A percentile compares a stretch with the other conserved stretches of the same genome.
Conservation (phyloP, 345 rosid genomes). For the Eutrema japonicum region DNA sequence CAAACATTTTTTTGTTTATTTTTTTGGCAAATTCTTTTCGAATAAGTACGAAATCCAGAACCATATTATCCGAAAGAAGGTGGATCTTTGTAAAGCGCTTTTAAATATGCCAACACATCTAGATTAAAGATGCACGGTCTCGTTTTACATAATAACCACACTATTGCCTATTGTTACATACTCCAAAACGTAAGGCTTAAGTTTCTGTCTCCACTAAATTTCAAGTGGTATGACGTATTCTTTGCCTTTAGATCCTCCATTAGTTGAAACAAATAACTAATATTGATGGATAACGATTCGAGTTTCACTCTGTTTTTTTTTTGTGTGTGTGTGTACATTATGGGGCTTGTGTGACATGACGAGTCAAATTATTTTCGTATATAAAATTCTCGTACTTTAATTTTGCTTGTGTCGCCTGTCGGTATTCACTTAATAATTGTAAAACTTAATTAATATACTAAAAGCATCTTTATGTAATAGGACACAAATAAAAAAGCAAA, state of each 20-base stretch:
- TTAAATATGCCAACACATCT: slow-evolving; percentile 22
- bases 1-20: neutral
- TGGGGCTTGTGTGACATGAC: slow-evolving; percentile 43
- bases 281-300: slow-evolving; percentile 68
- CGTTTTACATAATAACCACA: slow-evolving; percentile 20
- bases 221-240: slow-evolving; percentile 57
- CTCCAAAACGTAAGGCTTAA: slow-evolving; percentile 49
- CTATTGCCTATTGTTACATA: slow-evolving; percentile 36
- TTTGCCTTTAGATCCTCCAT: slow-evolving; percentile 57
- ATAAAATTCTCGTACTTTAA: slow-evolving; percentile 21
- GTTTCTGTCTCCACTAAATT: slow-evolving; percentile 57
- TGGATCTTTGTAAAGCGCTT: slow-evolving; percentile 34
- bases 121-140: slow-evolving; percentile 13
- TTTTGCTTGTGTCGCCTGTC: slow-evolving; percentile 39
- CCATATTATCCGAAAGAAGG: slow-evolving; percentile 18
- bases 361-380: slow-evolving; percentile 35
- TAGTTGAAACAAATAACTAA: slow-evolving; percentile 49
- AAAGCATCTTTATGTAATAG: slow-evolving; percentile 43
- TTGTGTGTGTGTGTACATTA: slow-evolving; percentile 4
- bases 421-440: slow-evolving; percentile 41
- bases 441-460: slow-evolving; percentile 15
- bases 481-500: slow-evolving; percentile 41
- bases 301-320: slow-evolving; percentile 34
- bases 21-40: slow-evolving; percentile 5
- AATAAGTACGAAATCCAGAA: slow-evolving; percentile 22